Conservation (phyloP, 352 stramenopile genomes). For the Phytophthora lateralis region DNA sequence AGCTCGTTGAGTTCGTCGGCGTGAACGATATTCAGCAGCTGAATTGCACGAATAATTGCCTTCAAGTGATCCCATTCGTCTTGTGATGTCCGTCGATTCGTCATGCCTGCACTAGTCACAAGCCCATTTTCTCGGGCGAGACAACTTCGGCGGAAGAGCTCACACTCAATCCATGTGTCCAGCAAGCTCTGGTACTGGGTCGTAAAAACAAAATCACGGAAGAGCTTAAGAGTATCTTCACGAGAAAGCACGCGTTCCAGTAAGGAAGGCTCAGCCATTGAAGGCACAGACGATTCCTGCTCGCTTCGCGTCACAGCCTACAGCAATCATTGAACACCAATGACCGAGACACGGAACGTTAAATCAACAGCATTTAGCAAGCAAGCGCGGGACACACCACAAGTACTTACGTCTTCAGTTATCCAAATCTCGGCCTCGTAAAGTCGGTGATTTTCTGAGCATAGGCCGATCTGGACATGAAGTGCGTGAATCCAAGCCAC, state of each 20-base stretch:
- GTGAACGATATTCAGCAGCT: conserved; percentile 62
- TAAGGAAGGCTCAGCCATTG: conserved; percentile 57
- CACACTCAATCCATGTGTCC: conserved; percentile 87
- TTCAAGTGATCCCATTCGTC: conserved; percentile 86
- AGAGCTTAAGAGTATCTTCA: conserved; percentile 81
- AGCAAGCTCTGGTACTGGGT: conserved; percentile 67
- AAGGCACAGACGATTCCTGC: conserved; percentile 48
- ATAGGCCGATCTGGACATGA: conserved; percentile 81
- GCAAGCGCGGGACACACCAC: neutral
- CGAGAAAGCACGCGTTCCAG: conserved; percentile 70
- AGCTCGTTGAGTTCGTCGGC: conserved; percentile 58
- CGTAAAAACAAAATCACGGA: conserved; percentile 78
- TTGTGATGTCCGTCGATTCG: conserved; percentile 47
- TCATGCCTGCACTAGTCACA: conserved; percentile 34
- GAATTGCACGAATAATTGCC: conserved; percentile 59
- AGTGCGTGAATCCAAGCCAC: conserved; percentile 82
- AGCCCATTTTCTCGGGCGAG: conserved; percentile 62
- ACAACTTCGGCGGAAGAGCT: conserved; percentile 76
- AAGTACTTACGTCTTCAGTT: conserved; percentile 73
- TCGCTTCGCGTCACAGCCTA: conserved; percentile 71
- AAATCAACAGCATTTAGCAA: neutral
- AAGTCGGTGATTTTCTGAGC: conserved; percentile 77
- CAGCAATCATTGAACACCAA: neutral
- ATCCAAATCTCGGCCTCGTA: conserved; percentile 88
- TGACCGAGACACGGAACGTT: neutral